Conservation (phyloP, 805 yeast species). For the Candida verbasci region DNA sequence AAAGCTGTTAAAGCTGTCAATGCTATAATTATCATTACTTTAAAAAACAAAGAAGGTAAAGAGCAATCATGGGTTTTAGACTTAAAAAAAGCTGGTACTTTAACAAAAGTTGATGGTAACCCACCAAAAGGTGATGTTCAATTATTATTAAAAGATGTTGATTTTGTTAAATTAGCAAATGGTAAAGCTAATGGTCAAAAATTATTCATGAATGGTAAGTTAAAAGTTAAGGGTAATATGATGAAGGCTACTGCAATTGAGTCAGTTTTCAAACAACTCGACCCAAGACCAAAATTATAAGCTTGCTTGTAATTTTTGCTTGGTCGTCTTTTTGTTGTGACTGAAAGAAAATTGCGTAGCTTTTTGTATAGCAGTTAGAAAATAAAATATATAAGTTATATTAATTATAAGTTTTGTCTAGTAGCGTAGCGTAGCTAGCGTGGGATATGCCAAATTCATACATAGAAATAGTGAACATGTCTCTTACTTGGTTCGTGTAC, state of each 20-base stretch:
- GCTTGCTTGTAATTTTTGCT: too few species aligned
- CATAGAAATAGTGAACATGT: too few species aligned
- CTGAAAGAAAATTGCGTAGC: too few species aligned
- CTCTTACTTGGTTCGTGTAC: too few species aligned
- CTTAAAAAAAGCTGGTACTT: conserved; percentile 54
- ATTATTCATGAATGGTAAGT: conserved; percentile 77
- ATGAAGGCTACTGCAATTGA: conserved; percentile 84
- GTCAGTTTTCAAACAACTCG: conserved; percentile 52
- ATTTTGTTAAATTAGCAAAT: conserved; percentile 63
- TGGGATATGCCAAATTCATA: too few species aligned
- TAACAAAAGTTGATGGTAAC: conserved; percentile 38
- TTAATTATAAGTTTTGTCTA: too few species aligned
- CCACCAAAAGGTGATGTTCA: conserved; percentile 59
- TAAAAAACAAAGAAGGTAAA: conserved; percentile 58
- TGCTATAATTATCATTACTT: conserved; percentile 61
- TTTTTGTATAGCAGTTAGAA: too few species aligned
- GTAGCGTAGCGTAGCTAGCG: too few species aligned
- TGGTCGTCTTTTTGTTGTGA: neutral
- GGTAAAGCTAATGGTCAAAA: conserved; percentile 85
- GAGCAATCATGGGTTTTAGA: conserved; percentile 65
- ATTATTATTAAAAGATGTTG: conserved; percentile 60
- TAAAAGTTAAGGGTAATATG: conserved; percentile 85
- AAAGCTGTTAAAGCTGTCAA: conserved; percentile 47
- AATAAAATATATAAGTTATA: too few species aligned
- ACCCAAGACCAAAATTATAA: conserved; percentile 42